These are phyloP conservation scores for Hypoxylon crocopeplum DNA, from an alignment of 495 filamentous ascomycete genomes.

Conservation along the genomic window DNA sequence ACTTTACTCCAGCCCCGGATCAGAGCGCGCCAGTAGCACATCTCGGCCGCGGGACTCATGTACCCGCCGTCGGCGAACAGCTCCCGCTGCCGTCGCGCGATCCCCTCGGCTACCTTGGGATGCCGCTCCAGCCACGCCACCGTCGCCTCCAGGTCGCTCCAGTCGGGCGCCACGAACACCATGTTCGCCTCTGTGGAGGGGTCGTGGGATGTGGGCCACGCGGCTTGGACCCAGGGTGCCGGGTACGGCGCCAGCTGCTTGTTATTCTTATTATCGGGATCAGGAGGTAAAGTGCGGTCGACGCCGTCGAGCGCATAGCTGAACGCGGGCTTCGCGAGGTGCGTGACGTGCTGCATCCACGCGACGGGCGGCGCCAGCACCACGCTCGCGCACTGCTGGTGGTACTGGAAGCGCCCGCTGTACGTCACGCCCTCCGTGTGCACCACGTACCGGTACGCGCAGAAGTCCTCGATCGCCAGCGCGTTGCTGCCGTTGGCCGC, in stretches of 20 bases:
- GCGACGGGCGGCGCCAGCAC: slow-evolving; percentile 55
- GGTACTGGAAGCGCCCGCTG: slow-evolving; percentile 61
- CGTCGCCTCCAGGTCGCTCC: slow-evolving; percentile 56
- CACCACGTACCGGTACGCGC: slow-evolving; percentile 59
- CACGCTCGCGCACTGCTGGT: slow-evolving; percentile 58
- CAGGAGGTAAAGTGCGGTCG: background rate
- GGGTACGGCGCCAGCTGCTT: slow-evolving; percentile 27
- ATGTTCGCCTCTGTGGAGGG: slow-evolving; percentile 54
- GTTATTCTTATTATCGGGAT: background rate
- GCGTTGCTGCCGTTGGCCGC: slow-evolving; percentile 47
- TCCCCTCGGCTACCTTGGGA: slow-evolving; percentile 51
- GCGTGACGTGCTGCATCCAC: slow-evolving; percentile 60
- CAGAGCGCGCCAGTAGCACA: slow-evolving; percentile 61
- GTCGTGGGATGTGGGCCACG: slow-evolving; percentile 48
- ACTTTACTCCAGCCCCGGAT: slow-evolving; percentile 55
- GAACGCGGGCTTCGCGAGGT: slow-evolving; percentile 53
- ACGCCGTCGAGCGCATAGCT: slow-evolving; percentile 41
- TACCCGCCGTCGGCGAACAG: slow-evolving; percentile 54
- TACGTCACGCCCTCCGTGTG: slow-evolving; percentile 70
- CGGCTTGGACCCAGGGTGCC: slow-evolving; percentile 31
- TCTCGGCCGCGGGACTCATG: slow-evolving; percentile 57
- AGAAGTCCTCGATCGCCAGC: slow-evolving; percentile 56
- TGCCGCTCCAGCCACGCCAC: slow-evolving; percentile 53
- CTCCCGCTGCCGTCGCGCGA: slow-evolving; percentile 56
- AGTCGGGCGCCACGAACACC: slow-evolving; percentile 59